phyloP scores from a whole-genome alignment of 2,329 filamentous ascomycete genomes.

The Thermochaetoides dissita region DNA sequence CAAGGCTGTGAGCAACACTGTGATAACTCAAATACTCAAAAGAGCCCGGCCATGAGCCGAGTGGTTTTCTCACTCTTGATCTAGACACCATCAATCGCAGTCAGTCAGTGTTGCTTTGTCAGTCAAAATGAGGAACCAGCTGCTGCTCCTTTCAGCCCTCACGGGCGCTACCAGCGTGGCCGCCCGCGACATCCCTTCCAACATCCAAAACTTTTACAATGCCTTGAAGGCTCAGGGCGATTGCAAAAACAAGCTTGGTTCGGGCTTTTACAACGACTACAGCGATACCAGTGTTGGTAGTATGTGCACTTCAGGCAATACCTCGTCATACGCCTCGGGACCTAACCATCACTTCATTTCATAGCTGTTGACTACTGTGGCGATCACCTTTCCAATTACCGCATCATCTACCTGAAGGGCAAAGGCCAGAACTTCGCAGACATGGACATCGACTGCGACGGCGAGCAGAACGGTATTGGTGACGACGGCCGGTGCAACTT shows the following conservation, averaged over 20 bases:
- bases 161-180: constrained; percentile 1
- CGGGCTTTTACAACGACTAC: constrained; percentile 21
- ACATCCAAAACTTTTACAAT: constrained; percentile 20
- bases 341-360: not conserved
- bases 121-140: constrained; percentile 1
- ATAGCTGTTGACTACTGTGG: constrained; percentile 27
- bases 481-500: constrained; percentile 28
- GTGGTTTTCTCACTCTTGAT: not conserved
- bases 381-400: constrained; percentile 22
- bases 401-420: constrained; percentile 31
- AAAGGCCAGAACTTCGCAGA: constrained; percentile 26
- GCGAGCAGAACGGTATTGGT: constrained; percentile 24
- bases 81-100: not conserved
- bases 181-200: constrained; percentile 14
- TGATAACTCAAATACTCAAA: too few species aligned
- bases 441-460: constrained; percentile 48
- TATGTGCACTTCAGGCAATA: constrained; percentile 3
- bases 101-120: not conserved
- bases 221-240: constrained; percentile 16
- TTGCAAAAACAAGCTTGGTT: constrained; percentile 20
- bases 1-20: too few species aligned
- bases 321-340: not conserved
- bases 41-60: too few species aligned
- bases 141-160: constrained; percentile 3
- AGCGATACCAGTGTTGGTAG: constrained; percentile 14